These are phyloP conservation scores for Syzygium jambos DNA, from an alignment of 345 rosid species.

Conservation along the genomic window DNA sequence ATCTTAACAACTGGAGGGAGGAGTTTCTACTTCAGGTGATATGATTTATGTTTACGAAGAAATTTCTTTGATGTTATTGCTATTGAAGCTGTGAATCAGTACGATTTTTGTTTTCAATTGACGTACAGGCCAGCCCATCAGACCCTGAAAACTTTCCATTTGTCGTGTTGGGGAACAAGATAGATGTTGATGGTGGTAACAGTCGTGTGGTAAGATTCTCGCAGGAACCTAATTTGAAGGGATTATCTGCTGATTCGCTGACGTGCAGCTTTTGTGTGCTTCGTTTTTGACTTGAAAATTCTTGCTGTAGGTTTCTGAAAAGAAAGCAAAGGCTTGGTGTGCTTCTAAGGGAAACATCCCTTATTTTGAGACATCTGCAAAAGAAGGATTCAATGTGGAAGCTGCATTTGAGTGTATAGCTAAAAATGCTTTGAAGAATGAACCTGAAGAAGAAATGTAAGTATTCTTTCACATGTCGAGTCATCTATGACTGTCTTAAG, in stretches of 20 bases:
- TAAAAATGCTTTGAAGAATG: slow-evolving; percentile 74
- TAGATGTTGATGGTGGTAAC: slow-evolving; percentile 74
- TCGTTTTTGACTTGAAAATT: neutral
- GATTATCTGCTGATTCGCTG: neutral
- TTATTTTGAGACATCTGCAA: slow-evolving; percentile 86
- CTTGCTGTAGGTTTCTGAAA: slow-evolving; percentile 59
- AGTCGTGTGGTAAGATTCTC: slow-evolving; percentile 61
- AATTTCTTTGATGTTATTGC: neutral
- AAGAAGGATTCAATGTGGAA: slow-evolving; percentile 83
- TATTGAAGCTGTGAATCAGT: neutral
- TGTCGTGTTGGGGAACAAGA: slow-evolving; percentile 77
- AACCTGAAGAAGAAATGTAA: slow-evolving; percentile 81
- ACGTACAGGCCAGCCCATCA: slow-evolving; percentile 63
- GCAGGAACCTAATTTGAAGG: neutral
- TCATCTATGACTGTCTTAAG: neutral
- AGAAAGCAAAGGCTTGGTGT: slow-evolving; percentile 90
- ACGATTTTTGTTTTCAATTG: neutral
- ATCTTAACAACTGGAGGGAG: slow-evolving; percentile 36
- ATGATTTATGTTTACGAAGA: neutral
- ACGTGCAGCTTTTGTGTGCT: neutral
- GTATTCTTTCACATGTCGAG: slow-evolving; percentile 3
- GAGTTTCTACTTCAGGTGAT: slow-evolving; percentile 31
- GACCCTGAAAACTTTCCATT: slow-evolving; percentile 85
- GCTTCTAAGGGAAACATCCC: slow-evolving; percentile 86
- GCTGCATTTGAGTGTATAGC: slow-evolving; percentile 73